Percentiles rank a stretch among this genome's conserved stretches.
Evolutionary conservation across 306 rosid genomes (phyloP).

Genomic region (Rosa chinensis): DNA sequence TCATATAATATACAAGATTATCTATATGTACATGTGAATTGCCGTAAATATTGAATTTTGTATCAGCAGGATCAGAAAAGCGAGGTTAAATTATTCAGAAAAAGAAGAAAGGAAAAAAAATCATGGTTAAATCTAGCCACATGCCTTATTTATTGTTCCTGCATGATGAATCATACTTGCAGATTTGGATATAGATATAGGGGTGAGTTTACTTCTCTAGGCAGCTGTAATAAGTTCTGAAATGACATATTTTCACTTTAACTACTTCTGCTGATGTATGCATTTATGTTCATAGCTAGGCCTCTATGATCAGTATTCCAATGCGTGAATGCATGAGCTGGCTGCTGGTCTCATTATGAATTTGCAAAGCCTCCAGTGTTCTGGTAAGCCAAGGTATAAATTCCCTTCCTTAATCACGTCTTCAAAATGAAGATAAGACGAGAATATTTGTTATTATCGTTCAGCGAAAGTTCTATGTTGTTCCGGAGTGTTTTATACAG

Average conservation of each 20-base stretch:
- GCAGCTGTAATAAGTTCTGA: conserved; percentile 35
- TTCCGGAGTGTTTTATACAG: neutral
- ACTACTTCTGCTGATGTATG: neutral
- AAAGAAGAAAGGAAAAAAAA: neutral
- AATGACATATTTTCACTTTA: conserved; percentile 26
- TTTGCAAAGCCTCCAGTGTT: neutral
- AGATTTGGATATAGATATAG: neutral
- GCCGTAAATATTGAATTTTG: conserved; percentile 3
- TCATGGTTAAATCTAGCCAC: conserved; percentile 7
- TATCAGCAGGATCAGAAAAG: conserved; percentile 7
- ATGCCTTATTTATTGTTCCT: conserved; percentile 29
- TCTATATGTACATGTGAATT: neutral
- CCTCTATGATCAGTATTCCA: conserved; percentile 4
- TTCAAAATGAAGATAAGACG: neutral
- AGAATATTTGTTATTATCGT: neutral
- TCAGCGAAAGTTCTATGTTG: neutral
- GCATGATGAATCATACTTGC: neutral
- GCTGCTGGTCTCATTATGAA: conserved; percentile 14
- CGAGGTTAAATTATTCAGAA: neutral
- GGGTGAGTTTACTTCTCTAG: conserved; percentile 36
- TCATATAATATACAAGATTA: neutral
- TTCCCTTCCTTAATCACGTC: neutral
- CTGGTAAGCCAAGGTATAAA: neutral
- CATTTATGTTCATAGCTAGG: neutral
- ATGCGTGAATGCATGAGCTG: conserved; percentile 12